Conservation (phyloP, 305 asterid species). For the Fraxinus albicans region DNA sequence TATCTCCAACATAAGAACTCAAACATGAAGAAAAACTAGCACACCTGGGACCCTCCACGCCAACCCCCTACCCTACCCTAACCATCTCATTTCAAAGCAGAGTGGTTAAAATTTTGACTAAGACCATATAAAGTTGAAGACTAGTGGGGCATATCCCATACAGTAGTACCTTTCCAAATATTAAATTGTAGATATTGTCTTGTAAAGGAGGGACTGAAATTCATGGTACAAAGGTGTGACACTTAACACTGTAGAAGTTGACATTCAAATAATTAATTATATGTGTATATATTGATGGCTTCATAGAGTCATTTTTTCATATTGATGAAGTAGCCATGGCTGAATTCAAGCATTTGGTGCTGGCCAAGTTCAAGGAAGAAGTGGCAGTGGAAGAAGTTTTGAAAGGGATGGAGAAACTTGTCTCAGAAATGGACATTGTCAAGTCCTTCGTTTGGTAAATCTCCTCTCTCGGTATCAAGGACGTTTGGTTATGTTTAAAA, state of each 20-base stretch:
- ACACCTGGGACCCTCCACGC: background rate
- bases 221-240: constrained; percentile 44
- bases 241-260: constrained; percentile 29
- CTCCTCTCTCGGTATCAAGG: background rate
- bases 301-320: constrained; percentile 20
- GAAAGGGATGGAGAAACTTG: constrained; percentile 77
- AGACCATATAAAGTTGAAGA: constrained; percentile 12
- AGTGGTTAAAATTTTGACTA: constrained; percentile 15
- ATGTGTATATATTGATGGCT: constrained; percentile 23
- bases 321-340: constrained; percentile 32
- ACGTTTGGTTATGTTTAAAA: background rate
- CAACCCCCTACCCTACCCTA: background rate
- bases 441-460: constrained; percentile 86
- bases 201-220: constrained; percentile 37
- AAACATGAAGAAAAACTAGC: background rate
- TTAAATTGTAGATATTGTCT: constrained; percentile 47
- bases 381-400: constrained; percentile 61
- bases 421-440: constrained; percentile 61
- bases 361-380: constrained; percentile 79
- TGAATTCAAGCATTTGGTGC: constrained; percentile 83
- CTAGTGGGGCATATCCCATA: constrained; percentile 45
- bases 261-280: constrained; percentile 13
- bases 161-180: constrained; percentile 31
- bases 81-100: constrained; percentile 22
- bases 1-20: too few relatives aligned